These are phyloP conservation scores for Ogataea siamensis DNA, from an alignment of 805 yeast genomes.

Conservation along the genomic window DNA sequence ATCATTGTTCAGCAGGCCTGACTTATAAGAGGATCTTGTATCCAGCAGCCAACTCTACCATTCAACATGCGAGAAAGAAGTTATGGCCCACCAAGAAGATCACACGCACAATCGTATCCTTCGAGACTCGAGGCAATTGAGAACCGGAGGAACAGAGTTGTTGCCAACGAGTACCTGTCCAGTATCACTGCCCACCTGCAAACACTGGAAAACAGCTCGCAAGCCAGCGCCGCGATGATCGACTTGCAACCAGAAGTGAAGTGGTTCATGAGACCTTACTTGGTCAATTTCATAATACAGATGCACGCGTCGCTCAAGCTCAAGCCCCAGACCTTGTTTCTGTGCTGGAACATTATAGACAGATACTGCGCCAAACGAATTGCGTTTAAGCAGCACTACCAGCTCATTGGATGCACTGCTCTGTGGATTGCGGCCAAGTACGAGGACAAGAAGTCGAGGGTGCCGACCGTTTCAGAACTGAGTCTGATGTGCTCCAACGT, in stretches of 20 bases:
- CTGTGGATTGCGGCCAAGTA: constrained; percentile 89
- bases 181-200: constrained; percentile 41
- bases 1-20: constrained; percentile 14
- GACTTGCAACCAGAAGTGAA: constrained; percentile 86
- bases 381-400: constrained; percentile 82
- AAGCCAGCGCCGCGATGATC: constrained; percentile 53
- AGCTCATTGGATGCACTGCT: constrained; percentile 86
- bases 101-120: constrained; percentile 35
- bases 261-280: constrained; percentile 66
- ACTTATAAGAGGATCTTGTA: constrained; percentile 8
- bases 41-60: not conserved
- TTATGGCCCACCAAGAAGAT: constrained; percentile 38
- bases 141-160: constrained; percentile 41
- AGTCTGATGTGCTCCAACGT: constrained; percentile 57
- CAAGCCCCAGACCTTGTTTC: constrained; percentile 65
- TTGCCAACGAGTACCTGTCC: constrained; percentile 42
- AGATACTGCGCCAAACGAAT: constrained; percentile 87
- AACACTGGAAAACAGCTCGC: constrained; percentile 38
- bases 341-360: constrained; percentile 75
- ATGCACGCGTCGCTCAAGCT: constrained; percentile 55
- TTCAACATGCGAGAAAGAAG: constrained; percentile 18
- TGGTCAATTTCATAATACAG: constrained; percentile 79
- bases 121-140: constrained; percentile 47
- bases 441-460: constrained; percentile 58
- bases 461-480: constrained; percentile 54